Evolutionary conservation across 345 rosid genomes (phyloP), one percentile per base, ranked within the genome.

Genomic region (Litchi chinensis): DNA sequence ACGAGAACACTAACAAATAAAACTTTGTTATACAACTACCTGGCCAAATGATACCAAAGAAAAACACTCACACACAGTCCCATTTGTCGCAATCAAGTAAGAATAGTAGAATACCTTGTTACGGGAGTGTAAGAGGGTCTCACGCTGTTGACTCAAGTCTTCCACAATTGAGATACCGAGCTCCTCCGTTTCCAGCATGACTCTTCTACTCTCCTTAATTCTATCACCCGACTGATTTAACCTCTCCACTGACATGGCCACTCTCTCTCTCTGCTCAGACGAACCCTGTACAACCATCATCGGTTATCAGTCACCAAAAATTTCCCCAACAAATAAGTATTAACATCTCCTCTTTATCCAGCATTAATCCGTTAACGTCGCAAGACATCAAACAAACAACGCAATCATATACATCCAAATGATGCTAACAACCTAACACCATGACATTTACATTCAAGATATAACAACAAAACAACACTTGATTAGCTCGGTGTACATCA

Each of bases 81-180:
- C 37, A 16, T n/a, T 64, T 39, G 56, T 13, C 12, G 13, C n/a
- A 39, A 68, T 40, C 16, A 46, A 43, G n/a, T 6, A n/a, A 46
- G 52, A 46, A 46, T 46, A 46, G 52, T 46, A 64, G 10, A 63
- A 40, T 77, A 93, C 98, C 90, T 89, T 92, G 83, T 80, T 78
- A 87, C 91, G 93, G 44, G 98, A 91, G 69, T 93, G 95, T 32
- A 95, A 85, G 62, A 93, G 96, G 68, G 99, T 88, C 77, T 95
- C 93, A 57, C 96, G 87, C 77, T 95, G 99, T 79, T 93, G 98
- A 79, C 91, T 91, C 81, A 93, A 82, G 83, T 95, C 97, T 89
- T 91, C 93, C 78, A 93, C 91, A 75, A 93, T 91, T 21, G 97
- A 91, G 78, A 90, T 89, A 69, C 96, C 97, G 18, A 92, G 89